Evolutionary conservation across 176 grass and related monocot species (phyloP).

Genomic region (Carex scoparia): DNA sequence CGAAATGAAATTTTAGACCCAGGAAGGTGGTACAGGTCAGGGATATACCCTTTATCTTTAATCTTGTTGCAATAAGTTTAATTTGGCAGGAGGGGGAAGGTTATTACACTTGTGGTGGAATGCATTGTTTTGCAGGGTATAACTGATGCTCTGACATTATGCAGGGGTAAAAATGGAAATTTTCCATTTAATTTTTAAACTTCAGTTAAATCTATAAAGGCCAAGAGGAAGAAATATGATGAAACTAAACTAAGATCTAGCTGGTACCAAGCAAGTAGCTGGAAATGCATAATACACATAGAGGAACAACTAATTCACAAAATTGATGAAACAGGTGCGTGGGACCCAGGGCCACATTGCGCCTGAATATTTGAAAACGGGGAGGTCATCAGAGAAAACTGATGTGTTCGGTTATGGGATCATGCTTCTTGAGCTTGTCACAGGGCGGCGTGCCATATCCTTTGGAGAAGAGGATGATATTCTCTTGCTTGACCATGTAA

Average conservation of each 20-base stretch:
- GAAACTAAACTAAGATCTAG: not conserved
- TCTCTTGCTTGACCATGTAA: slow-evolving; percentile 17
- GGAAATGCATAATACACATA: not conserved
- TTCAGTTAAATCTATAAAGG: not conserved
- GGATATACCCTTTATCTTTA: not conserved
- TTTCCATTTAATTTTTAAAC: not conserved
- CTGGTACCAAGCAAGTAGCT: not conserved
- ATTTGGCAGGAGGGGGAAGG: not conserved
- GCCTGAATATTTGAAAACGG: slow-evolving; percentile 21
- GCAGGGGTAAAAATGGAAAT: not conserved
- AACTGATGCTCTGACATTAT: not conserved
- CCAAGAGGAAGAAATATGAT: not conserved
- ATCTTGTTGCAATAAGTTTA: not conserved
- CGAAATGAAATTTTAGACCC: not conserved
- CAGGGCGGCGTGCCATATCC: slow-evolving; percentile 11
- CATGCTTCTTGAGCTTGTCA: slow-evolving; percentile 25
- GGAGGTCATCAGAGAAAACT: slow-evolving; percentile 26
- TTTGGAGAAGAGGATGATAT: slow-evolving; percentile 6
- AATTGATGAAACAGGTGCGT: slow-evolving; percentile 9
- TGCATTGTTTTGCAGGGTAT: not conserved
- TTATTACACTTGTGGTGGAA: not conserved
- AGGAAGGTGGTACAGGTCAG: not conserved
- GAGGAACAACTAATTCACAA: not conserved
- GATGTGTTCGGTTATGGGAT: slow-evolving; percentile 27
- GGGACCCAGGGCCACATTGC: slow-evolving; percentile 20